phyloP scores from a whole-genome alignment of 2,329 filamentous ascomycete species.

The Fusarium dimerum region DNA sequence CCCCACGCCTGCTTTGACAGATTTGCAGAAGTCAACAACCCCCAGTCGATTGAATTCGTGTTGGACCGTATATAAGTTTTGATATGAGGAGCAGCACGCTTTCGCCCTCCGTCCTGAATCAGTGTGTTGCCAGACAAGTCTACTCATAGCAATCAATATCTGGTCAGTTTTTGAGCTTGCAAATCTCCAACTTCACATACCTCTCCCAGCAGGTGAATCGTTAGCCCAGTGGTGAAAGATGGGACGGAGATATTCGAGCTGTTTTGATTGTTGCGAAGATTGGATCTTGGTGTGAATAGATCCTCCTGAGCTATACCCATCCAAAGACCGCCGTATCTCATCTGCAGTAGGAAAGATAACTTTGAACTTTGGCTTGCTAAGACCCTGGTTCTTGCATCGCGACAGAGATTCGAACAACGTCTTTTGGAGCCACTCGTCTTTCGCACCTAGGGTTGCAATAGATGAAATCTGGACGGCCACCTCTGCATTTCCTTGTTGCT shows the following conservation, averaged over 20 bases:
- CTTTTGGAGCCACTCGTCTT: constrained; percentile 70
- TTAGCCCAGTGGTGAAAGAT: constrained; percentile 77
- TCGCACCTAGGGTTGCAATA: constrained; percentile 74
- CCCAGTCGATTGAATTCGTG: constrained; percentile 71
- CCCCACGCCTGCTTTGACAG: constrained; percentile 90
- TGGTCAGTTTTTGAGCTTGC: constrained; percentile 2
- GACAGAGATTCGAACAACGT: constrained; percentile 58
- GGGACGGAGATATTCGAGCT: constrained; percentile 71
- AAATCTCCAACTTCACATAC: constrained; percentile 20
- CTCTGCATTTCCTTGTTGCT: constrained; percentile 40
- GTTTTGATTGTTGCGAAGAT: constrained; percentile 69
- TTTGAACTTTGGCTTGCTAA: constrained; percentile 54
- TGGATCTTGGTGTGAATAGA: constrained; percentile 83
- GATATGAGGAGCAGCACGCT: constrained; percentile 79
- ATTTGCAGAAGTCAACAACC: constrained; percentile 87
- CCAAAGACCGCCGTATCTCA: constrained; percentile 74
- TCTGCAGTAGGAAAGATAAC: constrained; percentile 80
- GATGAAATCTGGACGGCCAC: constrained; percentile 73
- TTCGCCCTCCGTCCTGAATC: constrained; percentile 56
- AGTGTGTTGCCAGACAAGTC: constrained; percentile 26
- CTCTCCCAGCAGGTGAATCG: constrained; percentile 44
- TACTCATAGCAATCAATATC: constrained; percentile 14
- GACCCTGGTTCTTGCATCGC: constrained; percentile 27
- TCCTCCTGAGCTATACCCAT: constrained; percentile 74
- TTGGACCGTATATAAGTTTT: constrained; percentile 81